Conservation (phyloP, 345 rosid species). For the Conringia planisiliqua region DNA sequence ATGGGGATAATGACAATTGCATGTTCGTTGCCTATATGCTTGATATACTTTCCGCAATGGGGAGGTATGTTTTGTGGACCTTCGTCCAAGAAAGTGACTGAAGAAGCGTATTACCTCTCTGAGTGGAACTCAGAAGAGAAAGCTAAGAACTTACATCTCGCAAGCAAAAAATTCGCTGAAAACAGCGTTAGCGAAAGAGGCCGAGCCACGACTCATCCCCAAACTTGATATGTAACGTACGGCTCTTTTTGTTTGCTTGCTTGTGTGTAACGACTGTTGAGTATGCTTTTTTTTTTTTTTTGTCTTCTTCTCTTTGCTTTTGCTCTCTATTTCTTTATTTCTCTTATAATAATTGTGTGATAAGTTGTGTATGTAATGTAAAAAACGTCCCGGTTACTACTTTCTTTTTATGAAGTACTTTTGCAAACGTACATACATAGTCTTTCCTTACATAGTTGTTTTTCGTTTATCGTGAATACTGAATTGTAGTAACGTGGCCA, state of each 20-base stretch:
- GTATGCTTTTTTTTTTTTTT: background rate
- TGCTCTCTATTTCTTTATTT: background rate
- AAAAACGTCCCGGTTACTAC: background rate
- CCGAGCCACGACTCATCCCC: slow-evolving; percentile 16
- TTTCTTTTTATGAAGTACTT: background rate
- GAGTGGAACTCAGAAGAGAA: slow-evolving; percentile 67
- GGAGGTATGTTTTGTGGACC: slow-evolving; percentile 93
- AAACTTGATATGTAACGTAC: background rate
- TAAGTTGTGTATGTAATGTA: slow-evolving; percentile 12
- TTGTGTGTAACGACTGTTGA: background rate
- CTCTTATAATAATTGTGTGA: background rate
- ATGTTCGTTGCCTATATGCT: slow-evolving; percentile 60
- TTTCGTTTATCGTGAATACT: background rate
- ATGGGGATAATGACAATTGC: slow-evolving; percentile 82
- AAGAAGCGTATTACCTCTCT: slow-evolving; percentile 73
- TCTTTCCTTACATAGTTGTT: background rate
- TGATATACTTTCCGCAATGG: slow-evolving; percentile 89
- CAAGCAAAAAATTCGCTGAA: slow-evolving; percentile 68
- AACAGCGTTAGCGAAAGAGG: slow-evolving; percentile 74
- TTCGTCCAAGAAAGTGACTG: slow-evolving; percentile 41
- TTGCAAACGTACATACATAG: background rate
- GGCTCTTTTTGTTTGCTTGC: background rate
- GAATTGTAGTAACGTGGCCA: background rate
- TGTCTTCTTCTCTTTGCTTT: background rate
- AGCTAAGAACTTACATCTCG: slow-evolving; percentile 45